These are phyloP conservation scores for Ophiostoma fasciatum DNA, from an alignment of 2,329 filamentous ascomycete species.

Conservation along the genomic window DNA sequence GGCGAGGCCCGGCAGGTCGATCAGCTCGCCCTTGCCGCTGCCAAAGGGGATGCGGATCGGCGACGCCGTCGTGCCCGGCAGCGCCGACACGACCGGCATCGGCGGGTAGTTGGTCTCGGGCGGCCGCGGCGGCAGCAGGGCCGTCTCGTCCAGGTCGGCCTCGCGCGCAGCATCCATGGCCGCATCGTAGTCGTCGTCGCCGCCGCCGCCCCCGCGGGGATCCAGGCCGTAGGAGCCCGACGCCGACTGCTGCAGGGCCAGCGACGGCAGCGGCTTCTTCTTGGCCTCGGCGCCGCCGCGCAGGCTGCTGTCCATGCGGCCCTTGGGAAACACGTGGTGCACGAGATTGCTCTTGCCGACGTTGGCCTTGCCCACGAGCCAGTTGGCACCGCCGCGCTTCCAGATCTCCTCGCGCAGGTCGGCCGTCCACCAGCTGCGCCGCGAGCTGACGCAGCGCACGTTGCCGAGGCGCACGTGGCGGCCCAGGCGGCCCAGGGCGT, in stretches of 20 bases:
- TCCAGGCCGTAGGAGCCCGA: slow-evolving; percentile 2
- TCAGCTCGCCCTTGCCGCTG: slow-evolving; percentile 71
- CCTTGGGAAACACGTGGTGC: slow-evolving; percentile 73
- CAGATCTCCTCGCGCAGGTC: slow-evolving; percentile 76
- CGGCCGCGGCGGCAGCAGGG: slow-evolving; percentile 63
- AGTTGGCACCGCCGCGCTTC: slow-evolving; percentile 68
- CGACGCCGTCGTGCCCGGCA: slow-evolving; percentile 88
- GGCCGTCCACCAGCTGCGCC: slow-evolving; percentile 80
- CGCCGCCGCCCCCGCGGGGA: not conserved
- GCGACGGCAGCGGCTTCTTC: not conserved
- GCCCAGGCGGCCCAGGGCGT: slow-evolving; percentile 54
- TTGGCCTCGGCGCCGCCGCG: not conserved
- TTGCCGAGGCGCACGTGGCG: slow-evolving; percentile 73
- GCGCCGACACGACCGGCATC: slow-evolving; percentile 73
- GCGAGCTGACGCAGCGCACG: slow-evolving; percentile 71
- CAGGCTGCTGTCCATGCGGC: slow-evolving; percentile 27
- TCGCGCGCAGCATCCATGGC: slow-evolving; percentile 17
- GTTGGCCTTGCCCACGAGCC: slow-evolving; percentile 97
- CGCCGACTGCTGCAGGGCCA: not conserved
- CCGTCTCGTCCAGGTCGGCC: slow-evolving; percentile 23
- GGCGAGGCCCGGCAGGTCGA: slow-evolving; percentile 78
- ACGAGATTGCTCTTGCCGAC: slow-evolving; percentile 94
- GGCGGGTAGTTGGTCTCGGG: slow-evolving; percentile 60
- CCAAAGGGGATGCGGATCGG: slow-evolving; percentile 90
- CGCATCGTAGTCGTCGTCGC: slow-evolving; percentile 12